Base-by-base conservation (phyloP, 805 yeast genomes). In the Ogataea haglerorum region DNA sequence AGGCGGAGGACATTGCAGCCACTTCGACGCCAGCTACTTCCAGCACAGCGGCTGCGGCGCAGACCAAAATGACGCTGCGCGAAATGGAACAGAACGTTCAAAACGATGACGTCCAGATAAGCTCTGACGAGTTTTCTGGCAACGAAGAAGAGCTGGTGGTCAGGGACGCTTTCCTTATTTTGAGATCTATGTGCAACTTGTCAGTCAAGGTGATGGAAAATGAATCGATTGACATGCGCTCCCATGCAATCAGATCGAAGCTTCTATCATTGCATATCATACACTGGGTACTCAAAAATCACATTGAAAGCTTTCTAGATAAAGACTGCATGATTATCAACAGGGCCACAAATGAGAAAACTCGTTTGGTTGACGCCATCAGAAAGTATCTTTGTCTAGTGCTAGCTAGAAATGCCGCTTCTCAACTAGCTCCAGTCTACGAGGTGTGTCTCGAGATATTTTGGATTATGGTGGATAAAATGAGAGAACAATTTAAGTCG, bases 131-230 rank as follows among this genome's bases (percentile, higher is more conserved):
- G 34, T 70, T 64, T 3, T 59, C 59, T 35, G 72, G 68, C 27
- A 75, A 72, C 37, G 87, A 80, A 44, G 79, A 77, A 48, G 95
- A 86, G 43, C 61, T 82, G 24, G 77, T 73, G 2, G 80, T 87
- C 14, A 90, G 88, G 54, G 99, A 93, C 61, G 97, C 98, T 0
- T 91, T 90, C 56, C 70, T 93, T 44, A 76, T 93, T 3, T 89
- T 93, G 64, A 77, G 99, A 58, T 91, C 97, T 2, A 85, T 93
- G 93, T 86, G 96, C 61, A 89, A 88, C 57, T 74, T 93, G 13
- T 85, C 97, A 3, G 85, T 86, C 34, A 93, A 93, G 62, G 74
- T 82, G 19, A 67, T 91, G 43, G 97, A 90, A 45, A 73, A 80
- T 29, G 85, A 82, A 26, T 76, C 80, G 24, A 65, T 88, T 46